Conservation (phyloP, 139 green algal genomes). For the Chlamydomonas asymmetrica region DNA sequence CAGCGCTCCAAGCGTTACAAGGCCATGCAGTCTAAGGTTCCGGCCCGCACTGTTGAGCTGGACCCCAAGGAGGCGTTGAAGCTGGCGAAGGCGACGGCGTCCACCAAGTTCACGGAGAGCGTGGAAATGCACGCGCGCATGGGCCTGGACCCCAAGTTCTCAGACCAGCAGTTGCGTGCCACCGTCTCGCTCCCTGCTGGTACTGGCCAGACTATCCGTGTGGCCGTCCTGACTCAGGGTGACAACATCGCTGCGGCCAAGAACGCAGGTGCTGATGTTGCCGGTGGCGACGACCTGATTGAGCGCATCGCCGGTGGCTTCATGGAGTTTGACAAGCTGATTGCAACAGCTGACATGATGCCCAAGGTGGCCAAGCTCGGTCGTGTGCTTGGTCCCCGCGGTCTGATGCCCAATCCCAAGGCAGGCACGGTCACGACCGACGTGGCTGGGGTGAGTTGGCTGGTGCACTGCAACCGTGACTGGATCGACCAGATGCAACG, state of each 20-base stretch:
- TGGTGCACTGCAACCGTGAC: background rate
- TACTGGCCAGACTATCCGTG: conserved; percentile 92
- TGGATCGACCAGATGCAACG: no score
- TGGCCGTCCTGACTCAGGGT: conserved; percentile 91
- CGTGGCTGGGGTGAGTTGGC: conserved; percentile 73
- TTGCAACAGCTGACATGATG: conserved; percentile 99
- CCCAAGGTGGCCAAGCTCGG: conserved; percentile 98
- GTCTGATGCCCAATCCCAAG: conserved; percentile 99
- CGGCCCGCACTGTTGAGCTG: conserved; percentile 44
- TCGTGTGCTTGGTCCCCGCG: conserved; percentile 88
- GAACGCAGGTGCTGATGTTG: conserved; percentile 89
- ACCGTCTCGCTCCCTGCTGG: conserved; percentile 93
- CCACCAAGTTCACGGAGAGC: conserved; percentile 95
- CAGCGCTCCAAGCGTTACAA: conserved; percentile 53
- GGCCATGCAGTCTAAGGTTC: conserved; percentile 51
- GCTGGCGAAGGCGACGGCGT: conserved; percentile 67
- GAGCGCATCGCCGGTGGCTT: conserved; percentile 93
- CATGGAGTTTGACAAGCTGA: conserved; percentile 99
- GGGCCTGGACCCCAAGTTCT: conserved; percentile 91
- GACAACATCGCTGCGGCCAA: conserved; percentile 83
- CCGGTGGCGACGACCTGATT: conserved; percentile 93
- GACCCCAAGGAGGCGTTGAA: conserved; percentile 74
- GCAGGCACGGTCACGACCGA: conserved; percentile 99
- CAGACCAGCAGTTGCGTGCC: conserved; percentile 97
- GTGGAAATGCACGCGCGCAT: conserved; percentile 91